Percentiles rank a stretch among this genome's conserved stretches.
These are phyloP conservation scores for Magnusiomyces paraingens DNA, from an alignment of 1,139 yeast species.

Conservation along the genomic window DNA sequence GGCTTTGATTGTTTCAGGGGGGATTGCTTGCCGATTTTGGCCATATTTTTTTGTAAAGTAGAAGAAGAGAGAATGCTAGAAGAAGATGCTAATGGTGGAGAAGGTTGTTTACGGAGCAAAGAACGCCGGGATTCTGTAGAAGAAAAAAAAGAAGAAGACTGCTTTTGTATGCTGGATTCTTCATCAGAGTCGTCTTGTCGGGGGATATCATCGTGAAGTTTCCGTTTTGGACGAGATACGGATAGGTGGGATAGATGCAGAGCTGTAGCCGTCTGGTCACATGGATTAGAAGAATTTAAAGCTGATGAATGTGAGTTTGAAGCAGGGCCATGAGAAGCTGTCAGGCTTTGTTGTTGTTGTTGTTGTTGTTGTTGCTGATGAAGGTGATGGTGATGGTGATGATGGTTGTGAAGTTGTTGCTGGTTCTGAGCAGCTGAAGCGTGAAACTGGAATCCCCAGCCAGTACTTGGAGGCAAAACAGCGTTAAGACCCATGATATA, in stretches of 20 bases:
- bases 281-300: neutral
- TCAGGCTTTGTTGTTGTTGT: neutral
- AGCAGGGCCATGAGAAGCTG: neutral
- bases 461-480: constrained; percentile 15
- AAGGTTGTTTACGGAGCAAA: neutral
- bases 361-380: neutral
- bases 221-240: neutral
- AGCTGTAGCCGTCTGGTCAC: neutral
- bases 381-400: neutral
- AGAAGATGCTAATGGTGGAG: neutral
- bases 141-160: neutral
- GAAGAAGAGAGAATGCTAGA: neutral
- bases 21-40: neutral
- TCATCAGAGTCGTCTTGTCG: neutral
- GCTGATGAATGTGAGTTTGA: neutral
- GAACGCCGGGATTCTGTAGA: neutral
- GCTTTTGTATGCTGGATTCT: neutral
- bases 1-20: neutral
- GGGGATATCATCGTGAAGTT: neutral
- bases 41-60: neutral
- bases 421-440: neutral
- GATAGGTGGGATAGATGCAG: too few relatives aligned
- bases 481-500: constrained; percentile 12
- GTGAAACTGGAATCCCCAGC: constrained; percentile 16
- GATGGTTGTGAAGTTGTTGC: neutral